Evolutionary conservation across 2,329 filamentous ascomycete genomes (phyloP).

Genomic region (Sclerotinia borealis): DNA sequence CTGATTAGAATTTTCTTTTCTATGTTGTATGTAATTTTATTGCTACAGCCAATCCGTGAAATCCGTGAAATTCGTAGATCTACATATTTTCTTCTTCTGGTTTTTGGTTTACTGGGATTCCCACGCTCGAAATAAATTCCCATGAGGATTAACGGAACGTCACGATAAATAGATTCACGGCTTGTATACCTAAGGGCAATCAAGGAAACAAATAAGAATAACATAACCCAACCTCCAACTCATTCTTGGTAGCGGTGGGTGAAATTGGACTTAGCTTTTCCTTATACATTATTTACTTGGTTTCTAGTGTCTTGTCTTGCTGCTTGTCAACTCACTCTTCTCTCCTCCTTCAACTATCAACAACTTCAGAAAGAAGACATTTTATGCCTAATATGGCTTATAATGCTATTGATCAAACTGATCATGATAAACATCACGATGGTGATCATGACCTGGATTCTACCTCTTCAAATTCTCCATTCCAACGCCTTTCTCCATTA

Average conservation of each 20-base stretch:
- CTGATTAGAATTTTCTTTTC: not conserved
- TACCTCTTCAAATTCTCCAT: slow-evolving; percentile 2
- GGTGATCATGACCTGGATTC: slow-evolving; percentile 2
- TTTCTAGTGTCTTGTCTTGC: not conserved
- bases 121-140: no score
- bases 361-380: slow-evolving; percentile 1
- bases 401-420: slow-evolving; percentile 14
- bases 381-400: slow-evolving; percentile 17
- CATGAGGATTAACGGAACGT: not conserved
- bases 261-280: not conserved
- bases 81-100: not conserved
- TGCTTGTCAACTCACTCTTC: not conserved
- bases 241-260: not conserved
- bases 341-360: not conserved
- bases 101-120: not conserved
- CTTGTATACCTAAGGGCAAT: not conserved
- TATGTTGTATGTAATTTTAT: not conserved
- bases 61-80: no score
- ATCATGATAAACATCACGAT: slow-evolving; percentile 4
- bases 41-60: not conserved
- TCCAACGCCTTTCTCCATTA: slow-evolving; percentile 11
- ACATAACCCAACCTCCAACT: not conserved
- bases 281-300: not conserved
- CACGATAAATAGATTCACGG: not conserved
- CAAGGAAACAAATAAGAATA: not conserved